Evolutionary conservation across 2,329 filamentous ascomycete species (phyloP).

Genomic region (Apiospora pterosperma): DNA sequence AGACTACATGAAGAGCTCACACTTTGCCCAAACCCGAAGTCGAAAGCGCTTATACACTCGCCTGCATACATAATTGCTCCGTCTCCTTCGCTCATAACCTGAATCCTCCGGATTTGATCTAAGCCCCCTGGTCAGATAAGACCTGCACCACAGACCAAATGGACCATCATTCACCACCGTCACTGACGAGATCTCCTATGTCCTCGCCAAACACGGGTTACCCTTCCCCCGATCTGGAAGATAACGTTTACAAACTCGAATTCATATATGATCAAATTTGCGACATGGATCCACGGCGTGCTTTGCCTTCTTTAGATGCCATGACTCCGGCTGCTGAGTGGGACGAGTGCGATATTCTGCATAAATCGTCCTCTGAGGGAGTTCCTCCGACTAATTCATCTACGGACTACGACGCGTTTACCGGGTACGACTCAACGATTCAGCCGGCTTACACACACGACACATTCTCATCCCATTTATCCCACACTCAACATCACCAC

Average conservation of each 20-base stretch:
- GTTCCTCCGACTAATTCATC: conserved; percentile 39
- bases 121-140: background rate
- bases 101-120: background rate
- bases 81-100: background rate
- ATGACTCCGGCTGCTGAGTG: conserved; percentile 38
- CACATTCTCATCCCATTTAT: conserved; percentile 40
- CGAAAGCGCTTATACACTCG: background rate
- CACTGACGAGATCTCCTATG: conserved; percentile 40
- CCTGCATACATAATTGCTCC: background rate
- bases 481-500: conserved; percentile 32
- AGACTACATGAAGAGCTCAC: background rate
- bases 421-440: conserved; percentile 40
- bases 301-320: conserved; percentile 35
- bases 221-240: conserved; percentile 40
- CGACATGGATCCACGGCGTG: conserved; percentile 33
- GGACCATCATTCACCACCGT: conserved; percentile 50
- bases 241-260: conserved; percentile 40
- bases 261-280: conserved; percentile 40
- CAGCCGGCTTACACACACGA: conserved; percentile 42
- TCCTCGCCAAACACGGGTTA: conserved; percentile 44
- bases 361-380: background rate
- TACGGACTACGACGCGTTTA: conserved; percentile 50
- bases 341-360: conserved; percentile 30
- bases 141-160: conserved; percentile 14
- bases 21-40: background rate